Conservation (phyloP, 768 basidiomycete genomes). For the Tricholoma sp. region DNA sequence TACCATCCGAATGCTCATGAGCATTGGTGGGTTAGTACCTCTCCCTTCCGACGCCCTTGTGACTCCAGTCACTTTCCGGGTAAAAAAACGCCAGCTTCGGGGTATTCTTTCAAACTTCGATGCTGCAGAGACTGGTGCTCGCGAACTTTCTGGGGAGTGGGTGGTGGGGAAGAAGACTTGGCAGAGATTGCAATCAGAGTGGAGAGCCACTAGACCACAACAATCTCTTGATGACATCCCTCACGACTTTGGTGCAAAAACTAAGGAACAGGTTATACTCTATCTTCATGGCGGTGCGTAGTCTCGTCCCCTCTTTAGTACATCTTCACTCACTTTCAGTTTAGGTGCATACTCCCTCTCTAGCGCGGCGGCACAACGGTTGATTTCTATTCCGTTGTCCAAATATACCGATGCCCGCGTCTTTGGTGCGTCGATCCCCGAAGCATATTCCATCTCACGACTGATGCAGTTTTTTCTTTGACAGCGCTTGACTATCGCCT, state of each 20-base stretch:
- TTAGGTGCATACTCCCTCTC: conserved; percentile 90
- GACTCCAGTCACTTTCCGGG: conserved; percentile 89
- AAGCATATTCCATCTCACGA: not conserved
- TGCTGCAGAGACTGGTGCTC: conserved; percentile 62
- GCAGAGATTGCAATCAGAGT: conserved; percentile 80
- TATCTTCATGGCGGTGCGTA: conserved; percentile 87
- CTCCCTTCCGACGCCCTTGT: conserved; percentile 90
- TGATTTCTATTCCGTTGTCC: conserved; percentile 86
- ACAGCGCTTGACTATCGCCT: conserved; percentile 92
- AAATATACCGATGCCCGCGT: conserved; percentile 86
- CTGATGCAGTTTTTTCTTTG: conserved; percentile 4
- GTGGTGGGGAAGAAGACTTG: conserved; percentile 91
- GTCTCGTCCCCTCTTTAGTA: not conserved
- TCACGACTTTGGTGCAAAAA: conserved; percentile 24
- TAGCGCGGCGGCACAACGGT: conserved; percentile 84
- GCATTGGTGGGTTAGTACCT: conserved; percentile 76
- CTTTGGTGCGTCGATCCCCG: conserved; percentile 43
- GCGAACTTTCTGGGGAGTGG: conserved; percentile 94
- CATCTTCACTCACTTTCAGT: not conserved
- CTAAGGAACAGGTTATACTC: conserved; percentile 78
- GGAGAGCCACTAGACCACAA: conserved; percentile 45
- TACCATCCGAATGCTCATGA: conserved; percentile 60
- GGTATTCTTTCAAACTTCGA: conserved; percentile 81
- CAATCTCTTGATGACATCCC: conserved; percentile 12
- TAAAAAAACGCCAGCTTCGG: conserved; percentile 62